Evolutionary conservation across 495 filamentous ascomycete species (phyloP).

Genomic region (Hypoxylon crocopeplum): DNA sequence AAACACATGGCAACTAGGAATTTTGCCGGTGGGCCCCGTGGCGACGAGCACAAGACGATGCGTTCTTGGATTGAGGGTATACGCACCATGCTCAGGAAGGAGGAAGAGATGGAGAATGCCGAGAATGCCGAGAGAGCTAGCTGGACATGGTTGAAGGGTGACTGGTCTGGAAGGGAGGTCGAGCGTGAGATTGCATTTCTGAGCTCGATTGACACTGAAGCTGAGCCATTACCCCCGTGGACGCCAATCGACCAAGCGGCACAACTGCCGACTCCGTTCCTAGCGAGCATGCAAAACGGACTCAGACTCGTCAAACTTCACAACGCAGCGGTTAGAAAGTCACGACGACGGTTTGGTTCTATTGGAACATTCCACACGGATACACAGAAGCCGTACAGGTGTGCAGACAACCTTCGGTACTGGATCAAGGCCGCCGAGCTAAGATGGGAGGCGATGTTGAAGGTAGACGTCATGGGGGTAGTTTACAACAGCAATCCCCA

Average conservation of each 20-base stretch:
- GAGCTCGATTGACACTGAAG: constrained; percentile 59
- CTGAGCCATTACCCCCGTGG: constrained; percentile 71
- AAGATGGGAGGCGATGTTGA: constrained; percentile 87
- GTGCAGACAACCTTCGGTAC: constrained; percentile 90
- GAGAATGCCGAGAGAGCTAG: constrained; percentile 73
- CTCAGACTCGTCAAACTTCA: constrained; percentile 83
- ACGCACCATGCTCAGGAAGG: constrained; percentile 72
- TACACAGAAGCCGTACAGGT: constrained; percentile 90
- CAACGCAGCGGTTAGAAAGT: constrained; percentile 85
- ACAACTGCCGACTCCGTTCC: constrained; percentile 74
- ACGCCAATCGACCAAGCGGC: constrained; percentile 61
- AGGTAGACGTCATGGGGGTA: constrained; percentile 85
- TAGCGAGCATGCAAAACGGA: constrained; percentile 76
- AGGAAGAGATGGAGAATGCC: constrained; percentile 74
- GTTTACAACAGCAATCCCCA: constrained; percentile 69
- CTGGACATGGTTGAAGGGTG: constrained; percentile 80
- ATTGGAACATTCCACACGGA: constrained; percentile 89
- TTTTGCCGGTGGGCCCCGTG: constrained; percentile 82
- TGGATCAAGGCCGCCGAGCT: constrained; percentile 97
- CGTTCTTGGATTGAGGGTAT: constrained; percentile 78
- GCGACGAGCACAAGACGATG: constrained; percentile 75
- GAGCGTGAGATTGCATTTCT: constrained; percentile 88
- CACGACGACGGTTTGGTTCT: constrained; percentile 85
- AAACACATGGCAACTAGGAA: constrained; percentile 88
- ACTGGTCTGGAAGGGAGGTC: constrained; percentile 79